Evolutionary conservation across 2,329 filamentous ascomycete species (phyloP).

Genomic region (Aspergillus sp.): DNA sequence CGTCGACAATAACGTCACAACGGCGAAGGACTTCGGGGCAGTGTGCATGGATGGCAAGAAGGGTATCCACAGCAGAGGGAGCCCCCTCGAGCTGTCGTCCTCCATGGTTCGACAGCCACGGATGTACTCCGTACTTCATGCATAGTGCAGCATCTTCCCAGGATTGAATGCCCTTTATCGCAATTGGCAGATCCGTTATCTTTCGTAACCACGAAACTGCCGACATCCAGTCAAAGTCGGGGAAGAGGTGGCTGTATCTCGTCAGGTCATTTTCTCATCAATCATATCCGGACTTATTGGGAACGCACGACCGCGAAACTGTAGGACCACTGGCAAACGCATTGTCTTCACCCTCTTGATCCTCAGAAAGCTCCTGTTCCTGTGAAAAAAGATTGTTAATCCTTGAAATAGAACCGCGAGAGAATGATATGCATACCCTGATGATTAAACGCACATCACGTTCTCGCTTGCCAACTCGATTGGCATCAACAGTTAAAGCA

Average conservation of each 20-base stretch:
- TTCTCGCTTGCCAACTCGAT: conserved; percentile 2
- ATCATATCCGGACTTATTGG: too few species aligned
- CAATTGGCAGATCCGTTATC: conserved; percentile 9
- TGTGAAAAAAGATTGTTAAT: too few species aligned
- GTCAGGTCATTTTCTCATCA: too few species aligned
- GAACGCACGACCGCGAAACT: conserved; percentile 1
- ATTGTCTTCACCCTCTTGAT: conserved; percentile 1
- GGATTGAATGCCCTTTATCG: conserved; percentile 13
- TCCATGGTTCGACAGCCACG: conserved; percentile 14
- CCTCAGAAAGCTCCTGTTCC: not conserved
- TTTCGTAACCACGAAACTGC: conserved; percentile 5
- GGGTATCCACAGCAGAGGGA: conserved; percentile 6
- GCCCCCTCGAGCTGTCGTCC: conserved; percentile 12
- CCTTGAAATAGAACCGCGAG: too few species aligned
- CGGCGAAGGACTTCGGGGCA: conserved; percentile 4
- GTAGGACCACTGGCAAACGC: not conserved
- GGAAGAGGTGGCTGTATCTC: not conserved
- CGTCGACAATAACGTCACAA: conserved; percentile 10
- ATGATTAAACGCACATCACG: too few species aligned
- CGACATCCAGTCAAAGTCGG: not conserved
- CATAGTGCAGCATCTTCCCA: conserved; percentile 10
- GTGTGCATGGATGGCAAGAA: not conserved
- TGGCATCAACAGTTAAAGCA: conserved; percentile 13
- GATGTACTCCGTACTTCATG: conserved; percentile 6
- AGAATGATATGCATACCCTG: too few species aligned